Evolutionary conservation across 2,329 filamentous ascomycete species (phyloP), one percentile per base, ranked within the genome.

Genomic region (Aureobasidium uvarum): DNA sequence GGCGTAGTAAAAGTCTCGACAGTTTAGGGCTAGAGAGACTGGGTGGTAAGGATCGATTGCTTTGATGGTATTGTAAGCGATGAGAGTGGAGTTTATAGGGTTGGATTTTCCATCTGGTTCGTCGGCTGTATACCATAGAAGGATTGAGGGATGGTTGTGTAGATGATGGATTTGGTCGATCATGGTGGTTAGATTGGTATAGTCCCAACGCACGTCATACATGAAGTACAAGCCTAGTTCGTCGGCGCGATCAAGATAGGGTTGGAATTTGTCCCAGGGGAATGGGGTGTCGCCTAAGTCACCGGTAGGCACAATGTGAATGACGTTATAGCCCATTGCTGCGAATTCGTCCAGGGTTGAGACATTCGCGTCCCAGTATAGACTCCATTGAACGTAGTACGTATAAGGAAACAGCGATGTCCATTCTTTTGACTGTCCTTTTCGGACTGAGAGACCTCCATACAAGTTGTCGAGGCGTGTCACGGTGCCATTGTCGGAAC

Each of bases 1-100:
- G 2, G 73, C 73, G 71, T 85, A 87, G 73, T 86, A 81, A 72
- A 85, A 87, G 74, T 87, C 81, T 66, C 81, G 79, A 77, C 85
- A 87, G 75, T 87, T 87, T 39, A 88, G 79, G 2, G 81, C 82
- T 3, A 87, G 75, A 1, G 82, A 82, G 2, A 85, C 79, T 0
- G 85, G 85, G 73, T 87, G 85, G 73, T 87, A 87, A 0, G 81
- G 82, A 72, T 88, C 85, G 0, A 86, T 72, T 0, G 71, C 66
- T 64, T 77, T 76, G 70, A 86, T 81, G 5, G 77, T 71, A 28
- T 77, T 70, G 68, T 81, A 79, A 0, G 80, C 77, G 25, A 75
- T 68, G 0, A 67, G 62, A 0, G 83, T 78, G 0, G 78, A 77
- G 66, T 81, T 76, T 62, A 86, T 79, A 5, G 84, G 80, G 67